phyloP scores from a whole-genome alignment of 2,329 filamentous ascomycete species.

The Ophiocordyceps robertsii region DNA sequence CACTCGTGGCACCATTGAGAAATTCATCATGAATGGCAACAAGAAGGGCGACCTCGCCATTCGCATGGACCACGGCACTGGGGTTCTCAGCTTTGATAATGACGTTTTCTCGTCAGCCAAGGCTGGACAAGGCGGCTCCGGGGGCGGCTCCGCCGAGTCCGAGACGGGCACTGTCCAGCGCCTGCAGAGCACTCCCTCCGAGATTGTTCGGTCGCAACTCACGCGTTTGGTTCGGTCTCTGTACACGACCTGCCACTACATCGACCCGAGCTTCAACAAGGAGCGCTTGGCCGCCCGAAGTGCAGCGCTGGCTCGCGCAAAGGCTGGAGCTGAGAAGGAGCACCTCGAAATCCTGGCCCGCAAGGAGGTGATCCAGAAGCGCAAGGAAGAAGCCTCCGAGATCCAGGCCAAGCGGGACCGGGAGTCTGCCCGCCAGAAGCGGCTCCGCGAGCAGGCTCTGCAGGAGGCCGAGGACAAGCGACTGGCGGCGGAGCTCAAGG shows the following conservation, averaged over 20 bases:
- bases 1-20: constrained; percentile 81
- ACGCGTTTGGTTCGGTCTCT: constrained; percentile 83
- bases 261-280: constrained; percentile 81
- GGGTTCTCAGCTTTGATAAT: constrained; percentile 91
- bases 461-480: constrained; percentile 83
- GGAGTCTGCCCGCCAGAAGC: constrained; percentile 81
- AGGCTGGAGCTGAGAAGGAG: constrained; percentile 83
- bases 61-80: constrained; percentile 88
- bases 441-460: constrained; percentile 72
- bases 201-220: constrained; percentile 92
- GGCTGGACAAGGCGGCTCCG: constrained; percentile 73
- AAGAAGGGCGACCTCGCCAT: constrained; percentile 98
- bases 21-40: constrained; percentile 99
- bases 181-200: constrained; percentile 91
- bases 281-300: constrained; percentile 66
- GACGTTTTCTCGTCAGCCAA: constrained; percentile 97
- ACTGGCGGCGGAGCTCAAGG: constrained; percentile 81
- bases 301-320: constrained; percentile 66
- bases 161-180: constrained; percentile 81
- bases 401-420: constrained; percentile 79
- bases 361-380: constrained; percentile 86
- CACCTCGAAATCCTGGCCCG: constrained; percentile 74
- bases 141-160: constrained; percentile 73
- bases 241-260: constrained; percentile 89
- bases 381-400: constrained; percentile 90